These are phyloP conservation scores for Saccharomyces uvarum DNA, from an alignment of 1,139 yeast species.

Conservation along the genomic window DNA sequence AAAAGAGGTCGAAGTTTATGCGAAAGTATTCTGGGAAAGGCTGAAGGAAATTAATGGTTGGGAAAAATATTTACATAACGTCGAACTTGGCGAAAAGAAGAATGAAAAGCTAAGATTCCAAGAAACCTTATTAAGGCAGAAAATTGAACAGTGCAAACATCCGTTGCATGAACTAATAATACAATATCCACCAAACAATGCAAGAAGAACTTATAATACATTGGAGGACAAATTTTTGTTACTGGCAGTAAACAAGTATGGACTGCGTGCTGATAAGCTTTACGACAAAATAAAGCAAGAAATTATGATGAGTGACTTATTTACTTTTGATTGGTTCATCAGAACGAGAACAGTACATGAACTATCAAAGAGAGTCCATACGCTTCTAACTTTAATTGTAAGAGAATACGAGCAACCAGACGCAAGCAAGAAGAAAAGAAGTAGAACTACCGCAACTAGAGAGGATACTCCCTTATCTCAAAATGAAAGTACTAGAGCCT, in stretches of 20 bases:
- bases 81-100: conserved; percentile 83
- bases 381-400: conserved; percentile 68
- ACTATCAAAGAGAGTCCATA: conserved; percentile 70
- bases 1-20: conserved; percentile 64
- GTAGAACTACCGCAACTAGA: not conserved
- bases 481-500: not conserved
- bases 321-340: conserved; percentile 86
- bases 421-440: conserved; percentile 22
- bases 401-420: conserved; percentile 72
- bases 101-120: conserved; percentile 57
- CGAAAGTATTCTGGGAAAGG: conserved; percentile 67
- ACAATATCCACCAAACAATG: conserved; percentile 86
- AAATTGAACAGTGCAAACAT: conserved; percentile 54
- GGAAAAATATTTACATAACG: conserved; percentile 77
- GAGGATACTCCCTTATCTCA: not conserved
- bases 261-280: conserved; percentile 61
- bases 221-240: conserved; percentile 80
- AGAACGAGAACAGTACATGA: conserved; percentile 80
- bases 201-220: conserved; percentile 76
- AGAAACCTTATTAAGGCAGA: conserved; percentile 54
- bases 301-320: conserved; percentile 61
- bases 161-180: conserved; percentile 73
- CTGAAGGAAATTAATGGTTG: conserved; percentile 71
- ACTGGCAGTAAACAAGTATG: conserved; percentile 65
- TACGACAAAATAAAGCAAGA: conserved; percentile 74